Conservation (phyloP, 78 protist species). For the Dictyostelium purpureum region DNA sequence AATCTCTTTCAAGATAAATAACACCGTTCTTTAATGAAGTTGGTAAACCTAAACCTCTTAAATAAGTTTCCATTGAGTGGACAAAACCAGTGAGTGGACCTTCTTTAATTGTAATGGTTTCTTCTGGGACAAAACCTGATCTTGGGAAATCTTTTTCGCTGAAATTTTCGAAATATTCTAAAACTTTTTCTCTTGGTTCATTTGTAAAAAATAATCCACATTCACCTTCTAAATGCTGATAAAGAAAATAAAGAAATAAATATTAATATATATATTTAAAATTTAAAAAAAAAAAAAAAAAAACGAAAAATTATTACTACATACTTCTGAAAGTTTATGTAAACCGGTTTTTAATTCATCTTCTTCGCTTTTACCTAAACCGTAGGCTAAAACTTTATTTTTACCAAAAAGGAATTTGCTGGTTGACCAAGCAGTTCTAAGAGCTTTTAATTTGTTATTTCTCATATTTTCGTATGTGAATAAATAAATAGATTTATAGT, state of each 20-base stretch:
- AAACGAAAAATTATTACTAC: background rate
- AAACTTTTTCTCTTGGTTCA: slow-evolving; percentile 57
- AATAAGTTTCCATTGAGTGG: slow-evolving; percentile 74
- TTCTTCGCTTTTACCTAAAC: slow-evolving; percentile 86
- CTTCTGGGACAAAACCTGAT: slow-evolving; percentile 89
- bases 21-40: slow-evolving; percentile 71
- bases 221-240: slow-evolving; percentile 67
- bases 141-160: slow-evolving; percentile 89
- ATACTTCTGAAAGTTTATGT: slow-evolving; percentile 38
- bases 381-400: slow-evolving; percentile 88
- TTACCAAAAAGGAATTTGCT: slow-evolving; percentile 91
- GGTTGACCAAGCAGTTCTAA: slow-evolving; percentile 54
- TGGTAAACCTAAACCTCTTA: slow-evolving; percentile 65
- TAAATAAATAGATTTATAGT: slow-evolving; percentile 61
- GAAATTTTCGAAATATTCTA: slow-evolving; percentile 59
- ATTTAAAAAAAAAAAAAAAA: background rate
- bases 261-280: background rate
- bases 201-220: slow-evolving; percentile 93
- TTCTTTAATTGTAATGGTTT: slow-evolving; percentile 26
- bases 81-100: slow-evolving; percentile 73
- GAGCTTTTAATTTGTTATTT: slow-evolving; percentile 83
- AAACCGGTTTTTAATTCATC: slow-evolving; percentile 74
- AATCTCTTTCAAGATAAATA: slow-evolving; percentile 74
- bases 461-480: slow-evolving; percentile 84
- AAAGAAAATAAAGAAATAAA: background rate